Base-by-base conservation (phyloP, 192 early-diverging fungal species). In the Coemansia pectinata region DNA sequence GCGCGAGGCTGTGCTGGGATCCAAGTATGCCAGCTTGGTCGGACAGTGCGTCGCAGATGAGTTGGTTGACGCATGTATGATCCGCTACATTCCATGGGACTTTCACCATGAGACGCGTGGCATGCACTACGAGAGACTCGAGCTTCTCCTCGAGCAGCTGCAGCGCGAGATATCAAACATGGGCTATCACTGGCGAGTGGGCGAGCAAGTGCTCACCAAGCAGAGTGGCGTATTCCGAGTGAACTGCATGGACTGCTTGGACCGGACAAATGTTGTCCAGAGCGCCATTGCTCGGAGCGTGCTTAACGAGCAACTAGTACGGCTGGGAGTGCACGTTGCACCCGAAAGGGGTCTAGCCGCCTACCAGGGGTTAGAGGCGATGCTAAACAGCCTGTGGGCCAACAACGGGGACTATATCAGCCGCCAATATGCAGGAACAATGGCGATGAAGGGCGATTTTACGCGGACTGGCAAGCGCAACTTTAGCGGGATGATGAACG, bases 191-290 rank as follows among this genome's bases (percentile, higher is more conserved):
- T 79, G 74, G 78, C 61, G 52, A 29, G 60, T 75, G 11, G 73
- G 53, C 9, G 64, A 34, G 1, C 66, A 74, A n/a, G 38, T 33
- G 29, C 62, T 73, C 52, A 85, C 53, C 66, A 63, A 34, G 57
- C 85, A 78, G 77, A 65, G 48, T 27, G 91, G 88, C 8, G 87
- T 87, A 7, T 87, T 90, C 33, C 83, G 92, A 17, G 88, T 90
- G 10, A 99, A 99, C 73, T 99, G 96, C 80, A 96, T 99, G 90
- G 97, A 99, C 86, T 99, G 97, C 76, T 83, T 99, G 31, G 97
- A 99, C 77, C 85, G 97, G 6, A 99, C 97, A 34, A 98, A 99
- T 63, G 95, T 99, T 4, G 91, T 93, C 23, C 86, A 89, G 82
- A 88, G 88, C 72, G 83, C 91, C 2, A 70, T 93, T 65, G 89